Evolutionary conservation across 371 early-diverging fungal genomes (phyloP), one percentile per base, ranked within the genome.

Genomic region (Gilbertella persicaria): DNA sequence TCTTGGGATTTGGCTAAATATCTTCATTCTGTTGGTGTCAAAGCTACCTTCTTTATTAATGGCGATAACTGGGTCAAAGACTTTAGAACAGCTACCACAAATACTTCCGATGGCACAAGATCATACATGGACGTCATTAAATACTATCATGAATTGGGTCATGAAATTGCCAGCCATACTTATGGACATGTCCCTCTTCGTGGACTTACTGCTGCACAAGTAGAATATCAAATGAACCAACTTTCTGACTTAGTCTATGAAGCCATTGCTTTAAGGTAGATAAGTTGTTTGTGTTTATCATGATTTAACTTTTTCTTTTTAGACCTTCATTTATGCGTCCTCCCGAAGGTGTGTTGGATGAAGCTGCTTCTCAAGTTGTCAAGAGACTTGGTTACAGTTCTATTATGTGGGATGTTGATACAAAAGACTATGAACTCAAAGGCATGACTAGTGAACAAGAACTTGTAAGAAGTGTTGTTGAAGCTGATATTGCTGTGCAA

Each of bases 41-140:
- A 39, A 13, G 86, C 78, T 4, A 90, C 88, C 1, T 88, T 86
- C 64, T 90, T 86, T 55, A 59, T 84, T 33, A 81, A 83, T 51
- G 88, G 88, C 9, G 30, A 65, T 4, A 67, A 64, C 30, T 60
- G 46, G 48, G 53, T 64, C 28, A 50, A 50, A 28, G 33, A 28
- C 6, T 25, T 12, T 19, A 14, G 17, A 5, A 33, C 26, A 6
- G 35, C 46, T 5, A 14, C 41, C 1, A 26, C 53, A 14, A 53
- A 8, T 3, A 58, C 59, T 8, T 19, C 30, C 12, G 61, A 60
- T 43, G 61, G 61, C 29, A 5, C n/a, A 17, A 60, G 57, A 10
- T 39, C 53, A 0, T 65, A 60, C 17, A 42, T 36, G 35, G 56
- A 65, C 2, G 55, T 64, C 3, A 42, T 66, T 33, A 48, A 45